Evolutionary conservation across 176 grass and related monocot species (phyloP).

Genomic region (Hordeum vulgare): DNA sequence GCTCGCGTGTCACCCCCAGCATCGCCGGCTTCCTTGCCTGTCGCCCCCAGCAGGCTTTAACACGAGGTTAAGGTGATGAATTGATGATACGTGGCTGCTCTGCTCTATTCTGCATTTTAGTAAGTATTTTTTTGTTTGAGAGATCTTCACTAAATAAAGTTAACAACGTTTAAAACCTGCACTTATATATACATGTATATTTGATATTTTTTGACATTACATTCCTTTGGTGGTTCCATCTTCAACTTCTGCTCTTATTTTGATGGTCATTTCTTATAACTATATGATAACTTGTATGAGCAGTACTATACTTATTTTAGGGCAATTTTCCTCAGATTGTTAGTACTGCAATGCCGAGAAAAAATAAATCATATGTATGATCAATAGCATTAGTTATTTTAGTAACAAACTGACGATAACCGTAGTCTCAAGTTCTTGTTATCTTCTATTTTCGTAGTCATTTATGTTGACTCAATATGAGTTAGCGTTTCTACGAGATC

Average conservation of each 20-base stretch:
- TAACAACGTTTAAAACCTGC: too few species aligned
- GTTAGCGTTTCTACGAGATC: constrained; percentile 3
- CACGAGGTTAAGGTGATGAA: too few species aligned
- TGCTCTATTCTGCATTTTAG: too few species aligned
- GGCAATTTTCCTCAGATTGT: background rate
- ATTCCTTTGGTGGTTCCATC: background rate
- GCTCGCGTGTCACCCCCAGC: too few species aligned
- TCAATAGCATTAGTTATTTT: background rate
- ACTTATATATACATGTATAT: background rate
- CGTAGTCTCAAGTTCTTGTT: background rate
- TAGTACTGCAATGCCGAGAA: background rate
- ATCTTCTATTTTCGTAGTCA: background rate
- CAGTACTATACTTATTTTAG: background rate
- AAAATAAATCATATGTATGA: background rate
- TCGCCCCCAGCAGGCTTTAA: too few species aligned
- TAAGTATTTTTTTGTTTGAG: too few species aligned
- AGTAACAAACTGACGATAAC: background rate
- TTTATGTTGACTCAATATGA: background rate
- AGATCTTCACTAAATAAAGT: too few species aligned
- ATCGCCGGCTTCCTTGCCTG: too few species aligned
- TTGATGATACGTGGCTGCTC: too few species aligned
- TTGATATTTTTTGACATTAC: background rate
- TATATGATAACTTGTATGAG: background rate
- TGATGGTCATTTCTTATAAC: background rate
- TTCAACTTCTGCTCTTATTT: background rate